Evolutionary conservation across 495 filamentous ascomycete genomes (phyloP), one percentile per base, ranked within the genome.

Genomic region (Aspergillus panamensis): DNA sequence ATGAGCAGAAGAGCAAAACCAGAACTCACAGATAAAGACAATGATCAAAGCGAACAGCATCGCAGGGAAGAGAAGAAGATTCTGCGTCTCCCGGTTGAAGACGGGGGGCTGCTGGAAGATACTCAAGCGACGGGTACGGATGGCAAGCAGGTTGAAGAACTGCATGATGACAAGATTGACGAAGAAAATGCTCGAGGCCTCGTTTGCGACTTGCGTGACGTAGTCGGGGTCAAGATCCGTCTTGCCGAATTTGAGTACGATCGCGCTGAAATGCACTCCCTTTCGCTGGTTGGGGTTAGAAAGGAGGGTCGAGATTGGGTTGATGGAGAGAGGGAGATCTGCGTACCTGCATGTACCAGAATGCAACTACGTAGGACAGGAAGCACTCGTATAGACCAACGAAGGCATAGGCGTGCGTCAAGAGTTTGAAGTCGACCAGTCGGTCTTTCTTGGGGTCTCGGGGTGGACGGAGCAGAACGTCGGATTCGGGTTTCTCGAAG

Each of bases 121-220:
- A 50, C 75, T 81, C 39, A 88, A 77, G n/a, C 83, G 79, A 1
- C 84, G 69, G 9, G 84, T 88, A 16, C 87, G 81, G 6, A 86
- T 73, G 6, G 77, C 79, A 52, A 89, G 76, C 10, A 90, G 75
- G 64, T 85, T 88, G 71, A 87, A 88, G 74, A 81, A 87, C 80
- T 90, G 87, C 64, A 69, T 67, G 31, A 74, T 53, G 25, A 74
- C 64, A 3, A 74, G 56, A 21, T 63, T 70, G 43, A 71, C 61
- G 48, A 73, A 71, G 51, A 71, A 71, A 17, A 71, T 67, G 9
- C 61, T 65, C 39, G 60, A 62, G 8, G 68, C 66, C 39, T 66
- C 66, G 55, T 84, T 85, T 75, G 69, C 19, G 69, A 64, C 6
- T 68, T 74, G 50, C 74, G 79, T 50, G 69, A 80, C 80, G 0